Percentiles rank a stretch among this genome's conserved stretches.
phyloP scores from a whole-genome alignment of 2,329 filamentous ascomycete species.

The Simplicillium sp. region DNA sequence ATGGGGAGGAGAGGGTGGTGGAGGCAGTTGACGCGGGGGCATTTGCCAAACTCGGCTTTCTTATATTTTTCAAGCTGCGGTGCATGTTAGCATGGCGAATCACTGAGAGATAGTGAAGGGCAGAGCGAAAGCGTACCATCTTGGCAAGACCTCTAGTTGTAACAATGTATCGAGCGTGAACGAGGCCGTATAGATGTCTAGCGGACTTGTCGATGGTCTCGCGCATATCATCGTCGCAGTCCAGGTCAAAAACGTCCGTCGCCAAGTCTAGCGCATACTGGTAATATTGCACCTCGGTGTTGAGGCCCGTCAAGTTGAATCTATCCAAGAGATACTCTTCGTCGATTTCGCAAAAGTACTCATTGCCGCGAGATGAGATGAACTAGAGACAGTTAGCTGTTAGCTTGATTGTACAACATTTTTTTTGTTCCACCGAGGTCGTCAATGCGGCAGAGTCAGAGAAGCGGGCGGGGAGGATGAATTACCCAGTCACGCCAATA shows the following conservation, averaged over 20 bases:
- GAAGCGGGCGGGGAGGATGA: constrained; percentile 14
- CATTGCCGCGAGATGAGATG: constrained; percentile 93
- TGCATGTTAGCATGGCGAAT: background rate
- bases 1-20: constrained; percentile 89
- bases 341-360: constrained; percentile 99
- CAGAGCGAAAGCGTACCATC: constrained; percentile 59
- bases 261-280: constrained; percentile 97
- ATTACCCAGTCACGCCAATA: constrained; percentile 99
- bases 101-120: too few relatives aligned
- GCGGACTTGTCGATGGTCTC: constrained; percentile 98
- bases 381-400: too few relatives aligned
- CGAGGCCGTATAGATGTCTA: constrained; percentile 86
- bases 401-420: too few relatives aligned
- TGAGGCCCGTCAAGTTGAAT: constrained; percentile 95
- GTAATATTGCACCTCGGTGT: constrained; percentile 97
- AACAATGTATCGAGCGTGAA: constrained; percentile 94
- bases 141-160: constrained; percentile 89
- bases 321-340: constrained; percentile 97
- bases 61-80: constrained; percentile 96
- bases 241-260: constrained; percentile 96
- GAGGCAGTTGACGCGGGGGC: constrained; percentile 90
- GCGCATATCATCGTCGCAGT: constrained; percentile 96
- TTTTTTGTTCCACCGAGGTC: background rate
- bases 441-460: background rate
- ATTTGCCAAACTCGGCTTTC: constrained; percentile 96